phyloP scores from a whole-genome alignment of 1,284 basidiomycete genomes.

The Papiliotrema nemorosa region DNA sequence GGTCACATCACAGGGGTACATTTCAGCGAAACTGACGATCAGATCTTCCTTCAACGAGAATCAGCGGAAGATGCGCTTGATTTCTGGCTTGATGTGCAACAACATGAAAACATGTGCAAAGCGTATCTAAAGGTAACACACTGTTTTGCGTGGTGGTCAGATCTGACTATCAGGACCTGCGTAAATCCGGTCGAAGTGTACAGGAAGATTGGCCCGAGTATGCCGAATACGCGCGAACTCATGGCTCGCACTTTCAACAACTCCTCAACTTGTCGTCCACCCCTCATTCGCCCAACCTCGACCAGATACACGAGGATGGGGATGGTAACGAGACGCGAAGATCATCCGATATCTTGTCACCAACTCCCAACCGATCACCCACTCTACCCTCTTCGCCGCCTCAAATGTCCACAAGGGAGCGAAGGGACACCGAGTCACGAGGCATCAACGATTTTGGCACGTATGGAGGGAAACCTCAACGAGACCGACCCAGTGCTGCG shows the following conservation, averaged over 20 bases:
- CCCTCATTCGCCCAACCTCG: not conserved
- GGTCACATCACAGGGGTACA: conserved; percentile 44
- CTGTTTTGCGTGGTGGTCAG: too few species aligned
- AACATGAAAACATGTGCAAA: conserved; percentile 96
- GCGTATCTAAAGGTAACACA: conserved; percentile 90
- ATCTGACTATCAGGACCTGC: conserved; percentile 61
- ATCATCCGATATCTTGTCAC: conserved; percentile 8
- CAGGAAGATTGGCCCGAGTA: conserved; percentile 98
- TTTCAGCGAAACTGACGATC: conserved; percentile 3
- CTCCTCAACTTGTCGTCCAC: conserved; percentile 48
- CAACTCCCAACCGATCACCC: conserved; percentile 3
- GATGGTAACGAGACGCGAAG: conserved; percentile 7
- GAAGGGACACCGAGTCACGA: conserved; percentile 42
- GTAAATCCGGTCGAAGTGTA: conserved; percentile 84
- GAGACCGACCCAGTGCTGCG: conserved; percentile 14
- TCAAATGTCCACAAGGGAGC: conserved; percentile 13
- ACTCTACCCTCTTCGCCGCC: conserved; percentile 10
- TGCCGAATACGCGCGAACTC: conserved; percentile 71
- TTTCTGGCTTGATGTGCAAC: conserved; percentile 98
- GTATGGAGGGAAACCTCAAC: not conserved
- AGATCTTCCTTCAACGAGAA: conserved; percentile 81
- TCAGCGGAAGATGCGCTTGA: conserved; percentile 92
- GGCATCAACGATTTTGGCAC: conserved; percentile 11
- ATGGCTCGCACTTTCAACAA: conserved; percentile 64
- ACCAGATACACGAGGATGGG: not conserved